A percentile compares a stretch with the other conserved stretches of the same genome.
Evolutionary conservation across 306 rosid species (phyloP).

Genomic region (Begonia peltatifolia): DNA sequence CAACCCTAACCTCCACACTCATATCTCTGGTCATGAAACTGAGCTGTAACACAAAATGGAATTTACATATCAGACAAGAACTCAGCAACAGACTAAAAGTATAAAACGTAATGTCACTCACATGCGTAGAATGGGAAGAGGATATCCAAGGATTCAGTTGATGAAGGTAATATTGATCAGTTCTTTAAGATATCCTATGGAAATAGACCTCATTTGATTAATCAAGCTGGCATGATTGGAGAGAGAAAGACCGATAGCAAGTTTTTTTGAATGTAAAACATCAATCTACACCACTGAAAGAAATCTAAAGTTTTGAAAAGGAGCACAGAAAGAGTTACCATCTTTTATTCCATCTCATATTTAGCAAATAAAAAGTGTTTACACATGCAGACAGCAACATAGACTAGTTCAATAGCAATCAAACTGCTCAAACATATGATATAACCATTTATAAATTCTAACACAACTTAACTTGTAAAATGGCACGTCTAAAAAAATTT

Average conservation of each 20-base stretch:
- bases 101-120: slow-evolving; percentile 11
- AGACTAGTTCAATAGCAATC: background rate
- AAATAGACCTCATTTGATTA: slow-evolving; percentile 10
- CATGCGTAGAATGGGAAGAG: slow-evolving; percentile 7
- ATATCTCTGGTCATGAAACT: slow-evolving; percentile 84
- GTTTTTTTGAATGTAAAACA: background rate
- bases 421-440: background rate
- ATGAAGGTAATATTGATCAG: slow-evolving; percentile 9
- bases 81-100: slow-evolving; percentile 8
- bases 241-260: background rate
- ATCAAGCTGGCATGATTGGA: slow-evolving; percentile 1
- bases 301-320: background rate
- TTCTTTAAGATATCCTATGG: slow-evolving; percentile 17
- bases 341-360: background rate
- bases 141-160: slow-evolving; percentile 17
- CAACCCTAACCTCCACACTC: slow-evolving; percentile 66
- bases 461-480: background rate
- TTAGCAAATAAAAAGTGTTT: background rate
- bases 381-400: background rate
- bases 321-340: background rate
- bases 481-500: too few relatives aligned
- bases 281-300: background rate
- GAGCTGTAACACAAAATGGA: slow-evolving; percentile 33
- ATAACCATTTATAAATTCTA: background rate
- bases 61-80: slow-evolving; percentile 10